phyloP scores from a whole-genome alignment of 75 land plant species.

The Picea glauca region DNA sequence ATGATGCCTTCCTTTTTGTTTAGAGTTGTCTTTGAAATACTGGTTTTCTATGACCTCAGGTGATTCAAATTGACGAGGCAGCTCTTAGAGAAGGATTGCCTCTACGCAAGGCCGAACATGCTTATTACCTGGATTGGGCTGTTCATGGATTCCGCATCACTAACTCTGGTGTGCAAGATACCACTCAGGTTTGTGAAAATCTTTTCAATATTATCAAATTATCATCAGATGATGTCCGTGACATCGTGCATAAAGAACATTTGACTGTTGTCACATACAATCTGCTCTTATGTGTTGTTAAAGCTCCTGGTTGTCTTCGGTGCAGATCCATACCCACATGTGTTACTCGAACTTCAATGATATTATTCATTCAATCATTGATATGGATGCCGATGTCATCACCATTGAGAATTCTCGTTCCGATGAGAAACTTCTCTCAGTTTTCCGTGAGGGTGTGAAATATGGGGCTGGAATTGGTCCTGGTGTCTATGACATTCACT shows the following conservation, averaged over 20 bases:
- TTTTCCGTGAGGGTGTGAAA: conserved; percentile 76
- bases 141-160: conserved; percentile 88
- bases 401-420: conserved; percentile 87
- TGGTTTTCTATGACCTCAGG: conserved; percentile 20
- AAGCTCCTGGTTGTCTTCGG: neutral
- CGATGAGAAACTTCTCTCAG: conserved; percentile 81
- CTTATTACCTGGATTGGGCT: conserved; percentile 79
- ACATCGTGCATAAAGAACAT: neutral
- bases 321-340: conserved; percentile 83
- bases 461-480: conserved; percentile 88
- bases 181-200: conserved; percentile 57
- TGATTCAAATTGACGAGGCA: conserved; percentile 87
- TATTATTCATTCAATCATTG: conserved; percentile 82
- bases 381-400: conserved; percentile 91
- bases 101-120: conserved; percentile 73
- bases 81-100: conserved; percentile 82
- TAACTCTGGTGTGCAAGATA: conserved; percentile 73
- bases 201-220: neutral
- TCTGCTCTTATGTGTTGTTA: neutral
- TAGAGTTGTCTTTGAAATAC: neutral
- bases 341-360: conserved; percentile 89
- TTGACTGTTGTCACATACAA: neutral
- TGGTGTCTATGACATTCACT: conserved; percentile 85
- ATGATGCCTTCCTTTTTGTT: neutral
- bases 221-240: neutral